phyloP scores from a whole-genome alignment of 1,139 yeast genomes.

The Suhomyces anneliseae region DNA sequence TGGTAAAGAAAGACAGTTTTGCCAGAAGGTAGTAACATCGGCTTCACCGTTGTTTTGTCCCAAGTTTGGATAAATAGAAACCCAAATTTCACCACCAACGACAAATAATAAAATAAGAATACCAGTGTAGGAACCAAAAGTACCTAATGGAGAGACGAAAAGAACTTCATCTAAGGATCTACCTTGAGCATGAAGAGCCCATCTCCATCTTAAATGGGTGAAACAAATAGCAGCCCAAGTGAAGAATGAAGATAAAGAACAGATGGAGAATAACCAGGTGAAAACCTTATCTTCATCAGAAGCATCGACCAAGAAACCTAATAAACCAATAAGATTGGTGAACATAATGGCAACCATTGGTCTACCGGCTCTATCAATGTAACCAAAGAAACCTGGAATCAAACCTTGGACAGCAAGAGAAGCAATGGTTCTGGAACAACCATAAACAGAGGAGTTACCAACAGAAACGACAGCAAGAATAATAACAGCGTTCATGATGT shows the following conservation, averaged over 20 bases:
- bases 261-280: conserved; percentile 66
- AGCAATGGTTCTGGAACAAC: conserved; percentile 55
- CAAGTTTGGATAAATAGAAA: conserved; percentile 44
- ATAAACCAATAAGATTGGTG: conserved; percentile 54
- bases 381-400: conserved; percentile 47
- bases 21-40: conserved; percentile 37
- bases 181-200: conserved; percentile 48
- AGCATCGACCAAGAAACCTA: conserved; percentile 60
- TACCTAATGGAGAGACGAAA: conserved; percentile 49
- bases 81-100: conserved; percentile 49
- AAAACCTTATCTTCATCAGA: conserved; percentile 51
- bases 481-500: conserved; percentile 56
- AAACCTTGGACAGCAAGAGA: conserved; percentile 54
- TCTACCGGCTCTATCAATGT: conserved; percentile 57
- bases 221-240: conserved; percentile 56
- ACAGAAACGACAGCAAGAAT: conserved; percentile 53
- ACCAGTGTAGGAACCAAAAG: conserved; percentile 49
- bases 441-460: conserved; percentile 57
- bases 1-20: conserved; percentile 51
- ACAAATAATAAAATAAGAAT: conserved; percentile 39
- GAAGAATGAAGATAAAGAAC: conserved; percentile 62
- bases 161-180: conserved; percentile 47
- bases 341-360: conserved; percentile 54
- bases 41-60: conserved; percentile 26
- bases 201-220: conserved; percentile 51